A percentile compares a stretch with the other conserved stretches of the same genome.
Conservation (phyloP, 2,329 filamentous ascomycete genomes). For the Didymella exigua region DNA sequence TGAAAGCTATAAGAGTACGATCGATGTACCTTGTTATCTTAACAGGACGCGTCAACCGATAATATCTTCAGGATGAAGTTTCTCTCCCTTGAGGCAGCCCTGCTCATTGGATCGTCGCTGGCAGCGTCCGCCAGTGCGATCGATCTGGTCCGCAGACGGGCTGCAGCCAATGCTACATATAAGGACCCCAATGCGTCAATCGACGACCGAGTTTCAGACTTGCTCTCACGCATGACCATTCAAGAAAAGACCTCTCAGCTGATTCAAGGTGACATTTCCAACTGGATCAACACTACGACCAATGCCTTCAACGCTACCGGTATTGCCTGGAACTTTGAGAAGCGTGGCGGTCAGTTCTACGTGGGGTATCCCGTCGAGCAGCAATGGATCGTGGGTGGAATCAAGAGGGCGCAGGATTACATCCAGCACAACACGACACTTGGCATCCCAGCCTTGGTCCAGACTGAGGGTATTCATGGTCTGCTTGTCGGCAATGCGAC, state of each 20-base stretch:
- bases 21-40: not conserved
- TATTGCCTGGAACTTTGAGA: constrained; percentile 68
- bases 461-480: constrained; percentile 76
- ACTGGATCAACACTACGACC: constrained; percentile 73
- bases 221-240: constrained; percentile 74
- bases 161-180: constrained; percentile 54
- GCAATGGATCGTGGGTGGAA: constrained; percentile 66
- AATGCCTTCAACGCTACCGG: constrained; percentile 71
- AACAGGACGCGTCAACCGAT: not conserved
- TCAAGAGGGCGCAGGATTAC: constrained; percentile 72
- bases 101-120: constrained; percentile 25
- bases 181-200: constrained; percentile 67
- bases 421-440: constrained; percentile 68
- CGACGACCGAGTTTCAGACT: constrained; percentile 68
- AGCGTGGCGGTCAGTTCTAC: constrained; percentile 72
- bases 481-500: constrained; percentile 74
- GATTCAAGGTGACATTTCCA: constrained; percentile 68
- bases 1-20: not conserved
- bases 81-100: constrained; percentile 17
- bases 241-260: constrained; percentile 74
- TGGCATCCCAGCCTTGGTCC: constrained; percentile 73
- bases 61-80: constrained; percentile 16
- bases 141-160: constrained; percentile 35
- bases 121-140: constrained; percentile 25
- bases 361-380: constrained; percentile 71